phyloP scores from a whole-genome alignment of 2,329 filamentous ascomycete genomes.

The Cryphonectria japonica region DNA sequence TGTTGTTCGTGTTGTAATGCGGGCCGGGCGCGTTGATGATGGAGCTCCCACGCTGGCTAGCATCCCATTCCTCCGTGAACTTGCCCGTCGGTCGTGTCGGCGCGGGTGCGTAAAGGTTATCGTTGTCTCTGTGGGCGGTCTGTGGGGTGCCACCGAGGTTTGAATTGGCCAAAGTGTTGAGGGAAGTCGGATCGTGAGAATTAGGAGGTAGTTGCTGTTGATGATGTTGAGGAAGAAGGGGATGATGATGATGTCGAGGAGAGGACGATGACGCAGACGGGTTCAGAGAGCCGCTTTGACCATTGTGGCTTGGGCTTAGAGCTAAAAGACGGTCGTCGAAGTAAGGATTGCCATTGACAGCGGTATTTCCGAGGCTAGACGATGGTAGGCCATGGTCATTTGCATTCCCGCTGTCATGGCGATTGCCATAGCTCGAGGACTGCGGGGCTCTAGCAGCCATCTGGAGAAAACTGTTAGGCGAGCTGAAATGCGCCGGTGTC shows the following conservation, averaged over 20 bases:
- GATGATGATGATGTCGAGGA: conserved; percentile 16
- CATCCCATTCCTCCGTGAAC: conserved; percentile 75
- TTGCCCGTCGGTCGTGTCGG: conserved; percentile 45
- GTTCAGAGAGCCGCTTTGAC: conserved; percentile 11
- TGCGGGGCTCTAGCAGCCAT: conserved; percentile 27
- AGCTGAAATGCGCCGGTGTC: background rate
- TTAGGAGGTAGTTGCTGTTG: background rate
- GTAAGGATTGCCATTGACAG: conserved; percentile 19
- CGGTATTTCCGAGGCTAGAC: conserved; percentile 20
- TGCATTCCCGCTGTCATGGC: background rate
- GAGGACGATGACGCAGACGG: conserved; percentile 23
- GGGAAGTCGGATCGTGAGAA: conserved; percentile 22
- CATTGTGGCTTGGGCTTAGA: conserved; percentile 17
- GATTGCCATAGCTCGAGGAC: conserved; percentile 1
- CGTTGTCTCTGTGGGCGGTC: conserved; percentile 8
- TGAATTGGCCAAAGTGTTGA: conserved; percentile 33
- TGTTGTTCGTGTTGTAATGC: conserved; percentile 24
- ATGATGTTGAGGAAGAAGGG: conserved; percentile 10
- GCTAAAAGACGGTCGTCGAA: conserved; percentile 5
- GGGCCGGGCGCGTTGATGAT: conserved; percentile 55
- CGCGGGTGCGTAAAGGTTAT: conserved; percentile 31
- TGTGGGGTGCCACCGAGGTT: background rate
- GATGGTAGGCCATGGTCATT: conserved; percentile 3
- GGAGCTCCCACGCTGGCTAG: conserved; percentile 67
- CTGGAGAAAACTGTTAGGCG: background rate